Base-by-base conservation (phyloP, 108 stramenopile species). In the Epithemia pelagica region DNA sequence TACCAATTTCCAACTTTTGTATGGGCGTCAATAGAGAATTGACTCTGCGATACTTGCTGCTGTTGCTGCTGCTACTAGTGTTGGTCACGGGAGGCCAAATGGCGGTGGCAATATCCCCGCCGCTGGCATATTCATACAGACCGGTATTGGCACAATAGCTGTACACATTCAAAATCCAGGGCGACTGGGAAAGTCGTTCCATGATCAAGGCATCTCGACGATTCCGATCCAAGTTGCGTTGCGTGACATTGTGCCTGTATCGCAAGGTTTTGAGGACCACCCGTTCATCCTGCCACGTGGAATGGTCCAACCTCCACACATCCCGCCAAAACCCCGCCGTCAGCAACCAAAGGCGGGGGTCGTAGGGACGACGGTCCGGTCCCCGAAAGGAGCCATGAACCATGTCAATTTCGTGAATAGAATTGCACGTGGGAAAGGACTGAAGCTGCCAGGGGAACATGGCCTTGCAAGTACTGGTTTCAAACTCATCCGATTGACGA, bases 171-270 rank as follows among this genome's bases (percentile, higher is more conserved):
- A 90, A 73, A 46, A 90, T 79, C 24, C 73, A 78, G 24, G 72
- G 70, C 29, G 77, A 78, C 46, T 76, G 68, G 18, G 86, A 80
- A 59, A 90, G 59, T 27, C 84, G 79, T 46, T 90, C 89, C 86
- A 89, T 87, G 0, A 86, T 72, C 26, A 94, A 57, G n/a, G 87
- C 89, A 68, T 94, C 92, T 25, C 80, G 73, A 24, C 85, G 73
- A 66, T 86, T 81, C 28, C 87, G 71, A 70, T 88, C 83, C 30
- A 69, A 81, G 64, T 89, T 86, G 0, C 78, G 74, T 32, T 55
- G 64, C 5, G 59, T 32, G 61, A 63, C 82, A 18, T 80, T 72
- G 59, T 82, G 83, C 18, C 73, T 56, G 33, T 74, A 77, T 32
- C 81, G 62, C 54, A 85, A 54, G 28, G 84, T 80, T 62, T 89